Evolutionary conservation across 129 eudicot species (phyloP), one percentile per base, ranked within the genome.

Genomic region (Arctium minus): DNA sequence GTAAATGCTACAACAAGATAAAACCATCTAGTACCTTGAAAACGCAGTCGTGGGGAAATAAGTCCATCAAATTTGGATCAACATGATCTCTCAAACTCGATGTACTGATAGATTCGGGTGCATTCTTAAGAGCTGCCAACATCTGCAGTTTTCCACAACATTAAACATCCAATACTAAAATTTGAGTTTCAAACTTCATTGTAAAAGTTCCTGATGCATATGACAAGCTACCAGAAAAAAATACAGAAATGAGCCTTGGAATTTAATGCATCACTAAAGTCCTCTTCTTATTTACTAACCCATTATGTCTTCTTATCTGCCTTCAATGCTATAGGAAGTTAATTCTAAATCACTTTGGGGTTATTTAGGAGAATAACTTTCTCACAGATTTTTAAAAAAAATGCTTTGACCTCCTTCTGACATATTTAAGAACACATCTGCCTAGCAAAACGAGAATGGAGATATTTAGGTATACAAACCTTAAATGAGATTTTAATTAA

Each of bases 41-140:
- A 79, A 95, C 91, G 68, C 98, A 95, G 85, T 92, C 97, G 22
- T 91, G 97, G 35, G 98, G 98, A 83, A 82, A 95, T 75, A 95
- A 82, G 77, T 95, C 94, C 98, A 92, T 89, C 79, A 95, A 72
- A 83, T 73, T 91, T 22, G 93, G 97, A 84, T 95, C 97, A 35
- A 95, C 83, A 69, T 87, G 93, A 48, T 89, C 97, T 81, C 89
- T 89, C 85, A 95, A 83, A 86, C 89, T 91, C 37, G 92, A 70
- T 82, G 94, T 87, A 76, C 86, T 87, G 88, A 84, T 88, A 68
- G 86, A 91, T 74, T 92, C 97, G 0, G 97, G 90, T 39, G 94
- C 84, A 77, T 91, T 93, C 84, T 86, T 89, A 71, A 95, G 85
- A 85, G 90, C 92, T 46, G 92, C 92, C 88, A 95, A 82, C 97